These are phyloP conservation scores for Hymenoscyphus fraxineus DNA, from an alignment of 2,329 filamentous ascomycete genomes.

Conservation along the genomic window DNA sequence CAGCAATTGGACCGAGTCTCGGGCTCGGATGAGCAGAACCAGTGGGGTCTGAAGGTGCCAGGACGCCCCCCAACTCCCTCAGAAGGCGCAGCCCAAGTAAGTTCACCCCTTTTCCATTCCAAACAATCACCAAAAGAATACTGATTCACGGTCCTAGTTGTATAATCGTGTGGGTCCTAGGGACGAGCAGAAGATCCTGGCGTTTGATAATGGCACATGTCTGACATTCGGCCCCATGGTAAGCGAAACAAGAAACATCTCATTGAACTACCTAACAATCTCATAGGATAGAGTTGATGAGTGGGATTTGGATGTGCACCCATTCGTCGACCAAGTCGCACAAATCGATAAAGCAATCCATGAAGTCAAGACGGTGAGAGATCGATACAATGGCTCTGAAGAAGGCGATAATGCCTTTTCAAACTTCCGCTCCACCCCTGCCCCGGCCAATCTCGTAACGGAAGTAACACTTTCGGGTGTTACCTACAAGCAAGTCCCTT, in stretches of 20 bases:
- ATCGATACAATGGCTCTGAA: constrained; percentile 6
- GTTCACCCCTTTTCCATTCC: not conserved
- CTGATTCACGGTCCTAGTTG: constrained; percentile 9
- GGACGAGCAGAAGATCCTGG: constrained; percentile 11
- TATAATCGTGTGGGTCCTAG: constrained; percentile 19
- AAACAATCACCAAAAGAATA: not conserved
- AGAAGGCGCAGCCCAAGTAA: constrained; percentile 30
- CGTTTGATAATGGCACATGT: constrained; percentile 26
- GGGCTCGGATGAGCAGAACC: not conserved
- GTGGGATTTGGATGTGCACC: constrained; percentile 12
- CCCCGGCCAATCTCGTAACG: not conserved
- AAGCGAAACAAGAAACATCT: constrained; percentile 7
- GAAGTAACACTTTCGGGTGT: constrained; percentile 1
- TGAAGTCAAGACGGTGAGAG: constrained; percentile 19
- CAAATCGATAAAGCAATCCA: constrained; percentile 23
- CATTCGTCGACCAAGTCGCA: constrained; percentile 23
- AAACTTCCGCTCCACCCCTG: constrained; percentile 7
- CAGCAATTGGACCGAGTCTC: not conserved
- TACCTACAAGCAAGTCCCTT: constrained; percentile 16
- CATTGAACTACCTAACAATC: constrained; percentile 7
- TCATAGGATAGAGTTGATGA: constrained; percentile 25
- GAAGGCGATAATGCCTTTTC: constrained; percentile 7
- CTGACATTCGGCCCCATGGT: constrained; percentile 25
- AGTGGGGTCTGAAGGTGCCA: constrained; percentile 27
- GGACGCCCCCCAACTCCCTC: constrained; percentile 28